Percentiles rank a stretch among this genome's conserved stretches.
phyloP scores from a whole-genome alignment of 306 rosid genomes.

The Medicago arabica region DNA sequence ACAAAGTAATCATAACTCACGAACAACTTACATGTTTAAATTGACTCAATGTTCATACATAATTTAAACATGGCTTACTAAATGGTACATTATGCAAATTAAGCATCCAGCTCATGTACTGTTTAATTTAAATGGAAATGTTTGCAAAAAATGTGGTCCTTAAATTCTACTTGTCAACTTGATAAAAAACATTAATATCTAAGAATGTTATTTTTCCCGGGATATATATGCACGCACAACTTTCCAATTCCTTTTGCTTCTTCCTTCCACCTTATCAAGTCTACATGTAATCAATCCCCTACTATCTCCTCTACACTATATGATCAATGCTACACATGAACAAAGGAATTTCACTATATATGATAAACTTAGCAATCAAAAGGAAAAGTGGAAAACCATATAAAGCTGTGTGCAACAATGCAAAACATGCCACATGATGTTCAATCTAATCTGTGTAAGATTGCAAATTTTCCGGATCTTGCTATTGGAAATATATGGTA shows the following conservation, averaged over 20 bases:
- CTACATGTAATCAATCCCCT: background rate
- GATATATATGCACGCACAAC: background rate
- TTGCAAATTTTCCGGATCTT: background rate
- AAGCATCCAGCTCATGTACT: background rate
- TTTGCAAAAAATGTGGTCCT: background rate
- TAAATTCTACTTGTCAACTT: background rate
- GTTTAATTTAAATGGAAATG: background rate
- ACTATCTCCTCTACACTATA: background rate
- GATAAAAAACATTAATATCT: background rate
- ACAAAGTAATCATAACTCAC: too few relatives aligned
- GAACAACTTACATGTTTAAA: too few relatives aligned
- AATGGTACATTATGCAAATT: too few relatives aligned
- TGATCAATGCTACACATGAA: too few relatives aligned
- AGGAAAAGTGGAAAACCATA: constrained; percentile 9
- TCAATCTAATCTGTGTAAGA: background rate
- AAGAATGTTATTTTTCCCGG: background rate
- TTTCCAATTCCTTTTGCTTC: background rate
- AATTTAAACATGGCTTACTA: too few relatives aligned
- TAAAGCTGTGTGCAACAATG: constrained; percentile 5
- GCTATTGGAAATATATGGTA: constrained; percentile 14
- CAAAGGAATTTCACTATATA: background rate
- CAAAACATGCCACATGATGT: background rate
- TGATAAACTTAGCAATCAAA: background rate
- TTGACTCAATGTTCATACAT: too few relatives aligned
- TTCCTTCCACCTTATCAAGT: background rate